Base-by-base conservation (phyloP, 352 stramenopile species). In the Phytophthora hibernalis region DNA sequence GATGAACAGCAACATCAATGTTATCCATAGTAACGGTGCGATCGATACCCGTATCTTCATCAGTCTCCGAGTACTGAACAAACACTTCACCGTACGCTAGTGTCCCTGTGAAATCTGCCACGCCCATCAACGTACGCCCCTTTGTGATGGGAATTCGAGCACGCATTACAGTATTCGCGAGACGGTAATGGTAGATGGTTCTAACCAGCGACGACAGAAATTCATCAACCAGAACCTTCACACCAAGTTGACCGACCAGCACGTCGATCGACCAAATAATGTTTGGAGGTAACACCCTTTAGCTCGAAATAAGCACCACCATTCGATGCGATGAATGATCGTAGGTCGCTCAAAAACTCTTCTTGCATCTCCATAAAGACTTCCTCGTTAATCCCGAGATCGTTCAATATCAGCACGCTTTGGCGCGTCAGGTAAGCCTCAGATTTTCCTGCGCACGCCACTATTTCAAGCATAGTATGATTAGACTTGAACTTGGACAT, bases 51-150 rank as follows among this genome's bases (percentile, higher is more conserved):
- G 30, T 58, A 3, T 64, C 54, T 1, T 82, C 67, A 4, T 82
- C 83, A 24, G 61, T 68, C 26, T 87, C 76, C 1, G 79, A 79
- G 51, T 92, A 92, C 44, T 91, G 87, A 1, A 96, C 84, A 65
- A 90, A 96, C 5, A 96, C 81, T 58, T 91, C 72, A 1, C 85
- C 85, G 18, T 92, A 91, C 13, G 75, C 26, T 16, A 96, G 70
- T 7, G 82, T 89, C 0, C 70, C 65, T 1, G 86, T 93, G 42
- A 93, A 93, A 61, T 96, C 88, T 0, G 82, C 78, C n/a, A 96
- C 88, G 3, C 88, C 88, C 81, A 96, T 91, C 21, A 94, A 68
- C 3, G 70, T 85, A 18, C 87, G 70, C 0, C 82, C 88, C 57
- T 93, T 80, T 16, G 70, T 30, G n/a, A 96, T 79, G 5, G 84